Evolutionary conservation across 306 rosid genomes (phyloP), one percentile per base, ranked within the genome.

Genomic region (Malus fusca): DNA sequence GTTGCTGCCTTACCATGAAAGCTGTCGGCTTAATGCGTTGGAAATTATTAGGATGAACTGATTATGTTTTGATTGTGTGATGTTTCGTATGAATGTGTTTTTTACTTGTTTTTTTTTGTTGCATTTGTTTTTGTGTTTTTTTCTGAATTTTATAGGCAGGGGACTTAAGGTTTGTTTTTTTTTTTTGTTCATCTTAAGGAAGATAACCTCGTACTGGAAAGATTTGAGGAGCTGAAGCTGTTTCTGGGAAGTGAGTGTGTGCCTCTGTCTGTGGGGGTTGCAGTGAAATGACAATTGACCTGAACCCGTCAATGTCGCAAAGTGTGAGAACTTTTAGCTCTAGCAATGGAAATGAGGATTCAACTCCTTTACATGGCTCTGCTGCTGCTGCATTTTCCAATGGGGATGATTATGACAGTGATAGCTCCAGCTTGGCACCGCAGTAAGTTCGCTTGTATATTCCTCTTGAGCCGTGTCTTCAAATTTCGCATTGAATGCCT

Each of bases 341-440:
- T 56, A 80, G 88, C 86, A 88, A 80, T 82, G 92, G 84, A 73
- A 78, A 70, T 74, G 97, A 68, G 81, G 88, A 77, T 72, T 74
- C 55, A 15, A 51, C 90, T 68, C 82, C 90, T 51, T 31, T 84
- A 18, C 87, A 88, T 74, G 82, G 66, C 72, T 79, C 80, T 79
- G 77, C 87, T 70, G 31, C 86, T 31, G 66, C 21, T 13, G 17
- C 30, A 59, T 42, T 78, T 69, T 66, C 81, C 46, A 85, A 86
- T 84, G 90, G 85, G 52, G 91, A 90, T 77, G 96, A 71, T n/a
- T 89, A 91, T 62, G 97, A 87, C 63, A 90, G 94, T 42, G 93
- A 85, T 58, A 82, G 78, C 80, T 85, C 90, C 77, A 91, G 82
- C 83, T 88, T 93, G 22, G 94, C 97, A 66, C 96, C 98, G 33